These are phyloP conservation scores for Sambucus nigra DNA, from an alignment of 129 eudicot genomes.

Conservation along the genomic window DNA sequence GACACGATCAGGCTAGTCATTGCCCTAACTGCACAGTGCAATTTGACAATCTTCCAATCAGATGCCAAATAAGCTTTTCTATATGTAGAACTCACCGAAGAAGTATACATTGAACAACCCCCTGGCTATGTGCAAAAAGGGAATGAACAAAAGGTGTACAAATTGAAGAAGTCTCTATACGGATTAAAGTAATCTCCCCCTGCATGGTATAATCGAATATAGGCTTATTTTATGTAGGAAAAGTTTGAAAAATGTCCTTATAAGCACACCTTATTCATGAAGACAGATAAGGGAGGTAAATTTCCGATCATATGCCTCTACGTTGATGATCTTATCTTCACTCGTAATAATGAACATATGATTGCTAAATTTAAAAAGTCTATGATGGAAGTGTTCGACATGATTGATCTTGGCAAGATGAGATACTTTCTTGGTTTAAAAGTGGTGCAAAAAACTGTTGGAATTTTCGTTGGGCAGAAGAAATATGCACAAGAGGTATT, in stretches of 20 bases:
- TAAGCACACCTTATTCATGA: background rate
- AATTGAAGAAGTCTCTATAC: background rate
- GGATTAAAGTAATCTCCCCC: background rate
- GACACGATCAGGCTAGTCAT: background rate
- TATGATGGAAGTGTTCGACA: background rate
- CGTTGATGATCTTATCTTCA: background rate
- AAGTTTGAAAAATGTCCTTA: background rate
- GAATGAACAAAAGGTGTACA: background rate
- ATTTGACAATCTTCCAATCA: background rate
- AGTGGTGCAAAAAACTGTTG: no score
- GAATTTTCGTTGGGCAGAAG: background rate
- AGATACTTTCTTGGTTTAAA: no score
- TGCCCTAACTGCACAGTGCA: background rate
- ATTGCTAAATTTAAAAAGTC: background rate
- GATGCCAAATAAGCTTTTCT: background rate
- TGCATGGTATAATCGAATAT: background rate
- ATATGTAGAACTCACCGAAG: no score
- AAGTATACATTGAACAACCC: background rate
- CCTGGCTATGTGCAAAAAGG: background rate
- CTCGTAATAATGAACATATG: background rate
- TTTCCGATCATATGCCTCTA: background rate
- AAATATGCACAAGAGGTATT: background rate
- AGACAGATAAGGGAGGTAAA: background rate
- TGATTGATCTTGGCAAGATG: background rate
- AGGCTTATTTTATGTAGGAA: no score